phyloP scores from a whole-genome alignment of 1,284 basidiomycete genomes.

The Filobasidium uniguttulatum region DNA sequence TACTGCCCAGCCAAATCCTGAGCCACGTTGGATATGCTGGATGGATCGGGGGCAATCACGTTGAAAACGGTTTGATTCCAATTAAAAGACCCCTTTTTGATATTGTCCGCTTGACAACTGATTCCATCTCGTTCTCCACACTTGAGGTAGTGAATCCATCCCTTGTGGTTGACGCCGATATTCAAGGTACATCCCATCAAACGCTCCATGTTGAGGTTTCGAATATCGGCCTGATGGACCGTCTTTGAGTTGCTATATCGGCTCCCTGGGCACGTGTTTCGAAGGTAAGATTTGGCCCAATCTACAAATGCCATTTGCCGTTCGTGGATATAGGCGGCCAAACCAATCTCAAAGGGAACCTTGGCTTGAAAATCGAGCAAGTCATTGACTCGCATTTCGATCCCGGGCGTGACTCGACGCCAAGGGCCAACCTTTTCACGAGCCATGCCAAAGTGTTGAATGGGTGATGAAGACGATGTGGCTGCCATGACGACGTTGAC shows the following conservation, averaged over 20 bases:
- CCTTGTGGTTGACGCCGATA: constrained; percentile 27
- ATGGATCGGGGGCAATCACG: constrained; percentile 1
- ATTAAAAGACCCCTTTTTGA: constrained; percentile 11
- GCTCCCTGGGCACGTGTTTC: constrained; percentile 21
- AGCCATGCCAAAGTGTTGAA: constrained; percentile 22
- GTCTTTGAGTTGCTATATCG: constrained; percentile 13
- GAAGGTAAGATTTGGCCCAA: constrained; percentile 22
- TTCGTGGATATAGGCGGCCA: constrained; percentile 18
- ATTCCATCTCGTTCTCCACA: constrained; percentile 16
- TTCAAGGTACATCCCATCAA: constrained; percentile 31
- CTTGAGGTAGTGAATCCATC: constrained; percentile 30
- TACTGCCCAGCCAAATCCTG: too few relatives aligned
- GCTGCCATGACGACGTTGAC: constrained; percentile 25
- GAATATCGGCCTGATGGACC: constrained; percentile 19
- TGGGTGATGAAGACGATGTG: constrained; percentile 25
- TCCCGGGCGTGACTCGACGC: neutral
- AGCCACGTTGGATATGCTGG: too few relatives aligned
- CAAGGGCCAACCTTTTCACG: constrained; percentile 10
- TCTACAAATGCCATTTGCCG: constrained; percentile 19
- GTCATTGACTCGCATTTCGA: neutral
- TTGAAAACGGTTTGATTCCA: constrained; percentile 13
- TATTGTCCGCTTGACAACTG: constrained; percentile 11
- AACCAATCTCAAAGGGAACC: constrained; percentile 19
- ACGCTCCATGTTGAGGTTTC: constrained; percentile 26
- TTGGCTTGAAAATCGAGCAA: constrained; percentile 22